Evolutionary conservation across 1,284 basidiomycete species (phyloP).

Genomic region (Moesziomyces sp.): DNA sequence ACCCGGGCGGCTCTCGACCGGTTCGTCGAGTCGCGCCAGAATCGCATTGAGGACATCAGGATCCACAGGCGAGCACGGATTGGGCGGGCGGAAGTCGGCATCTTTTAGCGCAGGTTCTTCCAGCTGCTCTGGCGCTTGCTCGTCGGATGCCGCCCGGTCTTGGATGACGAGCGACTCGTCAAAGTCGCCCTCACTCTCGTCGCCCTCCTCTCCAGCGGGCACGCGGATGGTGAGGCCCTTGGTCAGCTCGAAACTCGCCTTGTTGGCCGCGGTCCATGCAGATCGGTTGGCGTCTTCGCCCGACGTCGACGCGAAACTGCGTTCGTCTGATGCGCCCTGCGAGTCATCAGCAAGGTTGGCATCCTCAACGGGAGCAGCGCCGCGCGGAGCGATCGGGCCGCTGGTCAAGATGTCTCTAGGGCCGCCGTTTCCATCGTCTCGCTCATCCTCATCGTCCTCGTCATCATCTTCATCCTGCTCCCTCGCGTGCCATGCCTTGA

Average conservation of each 20-base stretch:
- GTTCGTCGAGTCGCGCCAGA: conserved; percentile 75
- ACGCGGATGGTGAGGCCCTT: conserved; percentile 43
- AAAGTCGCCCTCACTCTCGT: conserved; percentile 17
- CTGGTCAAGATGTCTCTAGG: conserved; percentile 14
- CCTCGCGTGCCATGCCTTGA: conserved; percentile 21
- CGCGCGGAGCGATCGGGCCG: conserved; percentile 14
- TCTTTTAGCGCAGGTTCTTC: background rate
- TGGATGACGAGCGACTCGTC: conserved; percentile 30
- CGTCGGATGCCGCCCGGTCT: conserved; percentile 1
- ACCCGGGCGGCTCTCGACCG: conserved; percentile 72
- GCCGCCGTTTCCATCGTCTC: conserved; percentile 15
- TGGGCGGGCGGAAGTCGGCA: conserved; percentile 70
- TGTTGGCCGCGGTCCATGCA: conserved; percentile 37
- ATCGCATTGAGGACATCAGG: conserved; percentile 76
- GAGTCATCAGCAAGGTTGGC: conserved; percentile 22
- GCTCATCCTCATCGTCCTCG: conserved; percentile 19
- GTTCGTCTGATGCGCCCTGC: conserved; percentile 29
- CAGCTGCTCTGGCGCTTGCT: conserved; percentile 2
- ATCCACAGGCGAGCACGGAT: conserved; percentile 90
- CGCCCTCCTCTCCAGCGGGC: conserved; percentile 15
- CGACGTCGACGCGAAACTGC: conserved; percentile 36
- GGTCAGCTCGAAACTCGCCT: conserved; percentile 42
- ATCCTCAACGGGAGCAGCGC: background rate
- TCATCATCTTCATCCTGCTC: conserved; percentile 20
- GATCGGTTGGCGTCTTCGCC: conserved; percentile 35